Conservation (phyloP, 2,329 filamentous ascomycete genomes). For the Diaporthe ampelina region DNA sequence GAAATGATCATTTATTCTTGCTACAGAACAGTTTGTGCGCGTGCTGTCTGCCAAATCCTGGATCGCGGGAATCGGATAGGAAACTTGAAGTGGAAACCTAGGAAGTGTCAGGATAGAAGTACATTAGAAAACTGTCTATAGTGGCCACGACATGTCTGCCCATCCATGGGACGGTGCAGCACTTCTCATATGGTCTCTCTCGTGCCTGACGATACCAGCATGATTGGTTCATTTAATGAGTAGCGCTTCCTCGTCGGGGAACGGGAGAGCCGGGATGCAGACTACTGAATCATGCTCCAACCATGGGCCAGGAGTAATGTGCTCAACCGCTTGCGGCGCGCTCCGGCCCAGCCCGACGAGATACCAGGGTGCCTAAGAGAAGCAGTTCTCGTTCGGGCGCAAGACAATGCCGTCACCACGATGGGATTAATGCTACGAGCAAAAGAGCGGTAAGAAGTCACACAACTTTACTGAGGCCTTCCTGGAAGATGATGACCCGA, state of each 20-base stretch:
- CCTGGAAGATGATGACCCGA: not conserved
- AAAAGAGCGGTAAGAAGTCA: slow-evolving; percentile 8
- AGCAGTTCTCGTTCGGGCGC: not conserved
- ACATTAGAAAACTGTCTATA: not conserved
- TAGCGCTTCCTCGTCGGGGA: not conserved
- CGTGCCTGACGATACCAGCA: not conserved
- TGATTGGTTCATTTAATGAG: not conserved
- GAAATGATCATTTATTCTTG: too few relatives aligned
- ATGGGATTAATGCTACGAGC: not conserved
- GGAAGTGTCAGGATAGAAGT: not conserved
- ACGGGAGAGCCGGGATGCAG: slow-evolving; percentile 3
- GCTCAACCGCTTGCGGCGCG: not conserved
- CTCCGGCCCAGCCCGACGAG: not conserved
- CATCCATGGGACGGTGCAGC: not conserved
- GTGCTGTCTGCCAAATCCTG: not conserved
- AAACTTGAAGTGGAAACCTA: not conserved
- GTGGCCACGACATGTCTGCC: not conserved
- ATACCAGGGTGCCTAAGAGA: not conserved
- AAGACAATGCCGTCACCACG: not conserved
- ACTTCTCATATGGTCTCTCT: not conserved
- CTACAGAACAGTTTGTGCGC: too few relatives aligned
- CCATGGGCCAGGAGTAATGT: slow-evolving; percentile 14
- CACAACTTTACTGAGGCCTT: not conserved
- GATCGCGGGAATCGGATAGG: too few relatives aligned
- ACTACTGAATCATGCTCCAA: not conserved